phyloP scores from a whole-genome alignment of 1,139 yeast genomes.

The Eremothecium sinecaudum region DNA sequence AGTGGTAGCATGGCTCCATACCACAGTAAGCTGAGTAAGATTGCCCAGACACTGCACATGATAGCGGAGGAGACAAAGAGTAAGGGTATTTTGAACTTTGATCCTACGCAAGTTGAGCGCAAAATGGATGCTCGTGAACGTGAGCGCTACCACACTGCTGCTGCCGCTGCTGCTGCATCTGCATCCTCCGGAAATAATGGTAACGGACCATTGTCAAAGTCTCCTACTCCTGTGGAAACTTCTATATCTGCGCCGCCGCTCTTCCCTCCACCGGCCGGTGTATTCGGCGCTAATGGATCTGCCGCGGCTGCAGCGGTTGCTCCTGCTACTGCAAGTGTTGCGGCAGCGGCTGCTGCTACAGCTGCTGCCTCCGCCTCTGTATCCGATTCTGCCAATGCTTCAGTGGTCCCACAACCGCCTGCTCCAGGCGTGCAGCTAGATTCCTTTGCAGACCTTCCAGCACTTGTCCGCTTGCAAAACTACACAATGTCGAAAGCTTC shows the following conservation, averaged over 20 bases:
- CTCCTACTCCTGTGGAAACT: conserved; percentile 8
- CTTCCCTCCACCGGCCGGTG: conserved; percentile 1
- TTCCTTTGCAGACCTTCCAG: conserved; percentile 9
- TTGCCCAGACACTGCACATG: conserved; percentile 27
- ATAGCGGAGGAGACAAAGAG: conserved; percentile 31
- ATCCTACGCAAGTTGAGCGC: conserved; percentile 17
- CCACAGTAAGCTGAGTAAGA: conserved; percentile 26
- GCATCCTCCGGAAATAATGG: conserved; percentile 2
- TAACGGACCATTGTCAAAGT: conserved; percentile 1
- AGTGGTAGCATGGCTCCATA: conserved; percentile 20
- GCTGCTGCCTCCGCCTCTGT: no score
- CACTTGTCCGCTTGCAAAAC: conserved; percentile 19
- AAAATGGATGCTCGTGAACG: conserved; percentile 21
- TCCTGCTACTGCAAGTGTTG: background rate
- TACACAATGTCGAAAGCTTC: conserved; percentile 25
- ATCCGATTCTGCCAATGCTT: no score
- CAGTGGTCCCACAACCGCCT: no score
- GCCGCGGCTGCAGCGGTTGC: no score
- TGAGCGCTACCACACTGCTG: conserved; percentile 13
- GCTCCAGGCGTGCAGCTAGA: background rate
- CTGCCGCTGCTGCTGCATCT: conserved; percentile 4
- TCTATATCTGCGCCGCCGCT: conserved; percentile 5
- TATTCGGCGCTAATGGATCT: no score
- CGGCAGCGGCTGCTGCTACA: background rate
- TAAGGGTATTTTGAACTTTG: conserved; percentile 28